phyloP scores from a whole-genome alignment of 2,329 filamentous ascomycete species.

The Sarocladiaceae sp. region DNA sequence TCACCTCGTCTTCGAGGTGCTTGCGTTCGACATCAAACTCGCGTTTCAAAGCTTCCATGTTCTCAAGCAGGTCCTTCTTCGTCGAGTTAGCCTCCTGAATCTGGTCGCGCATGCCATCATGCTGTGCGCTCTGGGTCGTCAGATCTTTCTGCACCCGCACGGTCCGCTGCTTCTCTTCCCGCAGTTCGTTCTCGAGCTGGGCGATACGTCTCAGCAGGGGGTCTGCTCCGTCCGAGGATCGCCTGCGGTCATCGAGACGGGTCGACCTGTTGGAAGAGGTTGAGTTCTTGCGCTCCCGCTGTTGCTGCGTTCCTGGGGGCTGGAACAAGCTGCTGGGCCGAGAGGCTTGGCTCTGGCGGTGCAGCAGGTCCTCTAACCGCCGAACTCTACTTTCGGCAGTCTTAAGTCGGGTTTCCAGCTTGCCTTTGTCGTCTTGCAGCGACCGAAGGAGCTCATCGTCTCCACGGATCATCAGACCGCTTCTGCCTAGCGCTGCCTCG shows the following conservation, averaged over 20 bases:
- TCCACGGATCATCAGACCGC: conserved; percentile 79
- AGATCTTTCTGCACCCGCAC: conserved; percentile 68
- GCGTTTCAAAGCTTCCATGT: conserved; percentile 86
- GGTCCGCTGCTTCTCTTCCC: conserved; percentile 65
- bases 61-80: conserved; percentile 89
- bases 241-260: conserved; percentile 38
- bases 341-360: conserved; percentile 67
- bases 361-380: conserved; percentile 85
- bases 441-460: conserved; percentile 75
- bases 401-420: conserved; percentile 68
- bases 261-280: conserved; percentile 43
- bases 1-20: conserved; percentile 76
- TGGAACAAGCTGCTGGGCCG: conserved; percentile 55
- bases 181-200: conserved; percentile 74
- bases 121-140: conserved; percentile 49
- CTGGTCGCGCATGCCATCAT: conserved; percentile 60
- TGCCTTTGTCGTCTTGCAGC: conserved; percentile 79
- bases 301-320: conserved; percentile 36
- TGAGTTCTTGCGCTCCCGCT: conserved; percentile 45
- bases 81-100: conserved; percentile 86
- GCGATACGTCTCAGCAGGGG: conserved; percentile 44
- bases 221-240: conserved; percentile 44
- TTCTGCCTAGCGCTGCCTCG: conserved; percentile 82
- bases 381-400: conserved; percentile 87
- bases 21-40: conserved; percentile 86